Evolutionary conservation across 2,329 filamentous ascomycete species (phyloP).

Genomic region (Dactylellina sp.): DNA sequence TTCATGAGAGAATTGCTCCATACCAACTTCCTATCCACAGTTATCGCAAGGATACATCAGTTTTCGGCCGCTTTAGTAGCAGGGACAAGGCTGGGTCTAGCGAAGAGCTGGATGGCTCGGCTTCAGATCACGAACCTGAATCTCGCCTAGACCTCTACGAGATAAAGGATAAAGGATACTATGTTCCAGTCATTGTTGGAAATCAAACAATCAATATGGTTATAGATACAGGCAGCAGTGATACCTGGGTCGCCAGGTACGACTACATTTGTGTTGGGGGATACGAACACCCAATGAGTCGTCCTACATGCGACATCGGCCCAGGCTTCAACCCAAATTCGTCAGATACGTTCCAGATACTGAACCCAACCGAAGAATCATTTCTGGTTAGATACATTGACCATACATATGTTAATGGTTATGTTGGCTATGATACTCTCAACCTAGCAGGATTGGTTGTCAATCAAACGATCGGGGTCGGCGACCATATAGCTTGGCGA

Average conservation of each 20-base stretch:
- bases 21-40: conserved; percentile 25
- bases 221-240: conserved; percentile 48
- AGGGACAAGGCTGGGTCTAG: not conserved
- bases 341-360: conserved; percentile 23
- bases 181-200: conserved; percentile 23
- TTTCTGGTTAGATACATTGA: conserved; percentile 26
- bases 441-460: conserved; percentile 25
- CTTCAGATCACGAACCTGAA: not conserved
- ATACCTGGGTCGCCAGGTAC: conserved; percentile 33
- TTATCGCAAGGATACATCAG: not conserved
- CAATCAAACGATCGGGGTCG: conserved; percentile 32
- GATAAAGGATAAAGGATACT: not conserved
- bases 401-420: not conserved
- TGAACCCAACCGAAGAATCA: conserved; percentile 11
- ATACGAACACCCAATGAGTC: not conserved
- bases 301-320: conserved; percentile 20
- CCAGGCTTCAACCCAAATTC: conserved; percentile 1
- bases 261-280: conserved; percentile 13
- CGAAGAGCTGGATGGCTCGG: not conserved
- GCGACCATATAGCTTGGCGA: not conserved
- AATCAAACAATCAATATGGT: conserved; percentile 22
- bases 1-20: conserved; percentile 26
- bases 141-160: conserved; percentile 1
- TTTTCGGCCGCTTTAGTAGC: not conserved
- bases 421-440: conserved; percentile 37